Percentiles rank a stretch among this genome's conserved stretches.
These are phyloP conservation scores for Cupressus sempervirens DNA, from an alignment of 75 land plant species.

Conservation along the genomic window DNA sequence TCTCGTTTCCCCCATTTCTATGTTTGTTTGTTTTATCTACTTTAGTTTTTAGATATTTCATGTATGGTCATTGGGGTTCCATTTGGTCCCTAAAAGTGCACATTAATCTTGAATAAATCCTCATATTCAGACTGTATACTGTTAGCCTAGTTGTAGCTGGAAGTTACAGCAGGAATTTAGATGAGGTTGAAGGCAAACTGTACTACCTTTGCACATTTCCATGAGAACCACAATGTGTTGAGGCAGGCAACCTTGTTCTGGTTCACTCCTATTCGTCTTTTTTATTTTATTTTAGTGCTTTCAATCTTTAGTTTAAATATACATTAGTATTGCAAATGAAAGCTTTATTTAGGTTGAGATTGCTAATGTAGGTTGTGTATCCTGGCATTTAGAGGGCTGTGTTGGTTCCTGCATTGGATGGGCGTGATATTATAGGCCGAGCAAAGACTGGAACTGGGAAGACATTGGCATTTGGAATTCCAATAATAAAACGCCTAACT, in stretches of 20 bases:
- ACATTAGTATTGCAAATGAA: neutral
- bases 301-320: neutral
- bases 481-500: constrained; percentile 54
- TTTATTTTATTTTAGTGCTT: neutral
- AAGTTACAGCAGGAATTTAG: neutral
- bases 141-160: neutral
- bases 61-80: neutral
- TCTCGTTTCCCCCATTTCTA: neutral
- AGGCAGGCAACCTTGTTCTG: neutral
- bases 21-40: neutral
- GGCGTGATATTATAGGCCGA: constrained; percentile 79
- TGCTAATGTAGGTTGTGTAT: neutral
- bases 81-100: neutral
- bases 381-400: constrained; percentile 60
- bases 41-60: neutral
- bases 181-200: neutral
- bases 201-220: neutral
- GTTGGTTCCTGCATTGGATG: constrained; percentile 72
- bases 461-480: constrained; percentile 97
- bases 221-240: neutral
- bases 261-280: neutral
- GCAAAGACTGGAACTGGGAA: constrained; percentile 98
- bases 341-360: neutral
- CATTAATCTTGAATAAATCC: neutral
- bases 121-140: neutral